phyloP scores from a whole-genome alignment of 2,329 filamentous ascomycete genomes.

The Shiraia bambusicola region DNA sequence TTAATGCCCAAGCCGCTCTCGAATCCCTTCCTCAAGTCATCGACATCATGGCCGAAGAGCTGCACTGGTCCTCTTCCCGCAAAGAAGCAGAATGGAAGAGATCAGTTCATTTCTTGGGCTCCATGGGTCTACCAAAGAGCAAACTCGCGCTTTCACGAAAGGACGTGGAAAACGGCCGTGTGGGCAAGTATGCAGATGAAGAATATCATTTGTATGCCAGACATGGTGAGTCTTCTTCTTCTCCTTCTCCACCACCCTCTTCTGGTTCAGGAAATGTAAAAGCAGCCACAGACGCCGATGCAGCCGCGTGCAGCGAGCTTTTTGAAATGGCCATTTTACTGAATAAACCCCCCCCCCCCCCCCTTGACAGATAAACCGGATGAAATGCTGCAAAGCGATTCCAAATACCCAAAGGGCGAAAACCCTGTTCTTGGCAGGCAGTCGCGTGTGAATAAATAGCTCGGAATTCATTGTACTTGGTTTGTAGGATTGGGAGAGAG shows the following conservation, averaged over 20 bases:
- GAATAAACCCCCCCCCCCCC: slow-evolving; percentile 16
- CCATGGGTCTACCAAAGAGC: slow-evolving; percentile 62
- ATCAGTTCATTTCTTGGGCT: slow-evolving; percentile 58
- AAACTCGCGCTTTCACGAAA: slow-evolving; percentile 58
- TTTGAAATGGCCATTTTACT: slow-evolving; percentile 26
- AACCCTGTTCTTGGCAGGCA: slow-evolving; percentile 50
- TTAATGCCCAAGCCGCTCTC: slow-evolving; percentile 87
- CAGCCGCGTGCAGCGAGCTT: slow-evolving; percentile 20
- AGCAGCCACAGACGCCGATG: slow-evolving; percentile 3
- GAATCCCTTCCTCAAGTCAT: slow-evolving; percentile 83
- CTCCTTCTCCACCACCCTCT: neutral
- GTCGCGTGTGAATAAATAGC: slow-evolving; percentile 54
- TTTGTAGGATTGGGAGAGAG: no score
- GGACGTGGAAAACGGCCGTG: slow-evolving; percentile 59
- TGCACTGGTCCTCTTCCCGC: slow-evolving; percentile 72
- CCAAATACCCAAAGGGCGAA: slow-evolving; percentile 46
- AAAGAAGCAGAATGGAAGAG: slow-evolving; percentile 82
- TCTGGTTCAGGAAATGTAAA: no score
- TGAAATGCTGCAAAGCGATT: slow-evolving; percentile 55
- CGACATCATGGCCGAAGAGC: slow-evolving; percentile 83
- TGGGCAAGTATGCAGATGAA: slow-evolving; percentile 49
- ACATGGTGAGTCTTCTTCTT: slow-evolving; percentile 46
- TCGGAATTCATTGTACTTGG: no score
- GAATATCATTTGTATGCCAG: slow-evolving; percentile 53
- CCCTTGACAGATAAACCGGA: slow-evolving; percentile 53